Evolutionary conservation across 257 asterid species (phyloP).

Genomic region (Catharanthus roseus): DNA sequence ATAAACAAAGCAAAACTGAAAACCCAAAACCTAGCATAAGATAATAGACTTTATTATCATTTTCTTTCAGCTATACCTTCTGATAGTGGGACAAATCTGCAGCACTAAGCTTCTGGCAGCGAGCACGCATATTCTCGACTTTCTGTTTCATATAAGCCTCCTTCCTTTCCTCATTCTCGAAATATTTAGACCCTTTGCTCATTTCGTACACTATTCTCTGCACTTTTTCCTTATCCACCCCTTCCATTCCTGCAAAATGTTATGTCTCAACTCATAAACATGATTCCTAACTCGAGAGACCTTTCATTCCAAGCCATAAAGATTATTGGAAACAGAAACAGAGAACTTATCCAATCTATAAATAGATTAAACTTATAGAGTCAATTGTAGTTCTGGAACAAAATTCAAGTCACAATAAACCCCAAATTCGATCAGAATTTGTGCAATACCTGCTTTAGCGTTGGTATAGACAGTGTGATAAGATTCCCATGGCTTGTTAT

Average conservation of each 20-base stretch:
- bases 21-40: not conserved
- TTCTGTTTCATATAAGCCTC: constrained; percentile 76
- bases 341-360: not conserved
- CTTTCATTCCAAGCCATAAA: not conserved
- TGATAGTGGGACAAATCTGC: constrained; percentile 47
- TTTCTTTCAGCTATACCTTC: constrained; percentile 38
- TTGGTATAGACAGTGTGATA: constrained; percentile 78
- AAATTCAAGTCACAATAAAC: not conserved
- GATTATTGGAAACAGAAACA: not conserved
- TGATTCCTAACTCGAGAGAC: not conserved
- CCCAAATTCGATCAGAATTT: not conserved
- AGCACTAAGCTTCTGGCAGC: constrained; percentile 51
- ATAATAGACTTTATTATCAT: not conserved
- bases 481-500: constrained; percentile 89
- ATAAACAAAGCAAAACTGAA: not conserved
- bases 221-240: constrained; percentile 97
- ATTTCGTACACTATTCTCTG: constrained; percentile 91
- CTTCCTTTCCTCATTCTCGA: constrained; percentile 78
- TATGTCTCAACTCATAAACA: not conserved
- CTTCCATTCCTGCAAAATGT: constrained; percentile 79
- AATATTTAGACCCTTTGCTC: constrained; percentile 97
- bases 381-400: not conserved
- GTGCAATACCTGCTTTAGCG: constrained; percentile 79
- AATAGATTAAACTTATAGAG: not conserved
- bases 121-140: constrained; percentile 63